Conservation (phyloP, 2,329 filamentous ascomycete species). For the Clarireedia monteithiana region DNA sequence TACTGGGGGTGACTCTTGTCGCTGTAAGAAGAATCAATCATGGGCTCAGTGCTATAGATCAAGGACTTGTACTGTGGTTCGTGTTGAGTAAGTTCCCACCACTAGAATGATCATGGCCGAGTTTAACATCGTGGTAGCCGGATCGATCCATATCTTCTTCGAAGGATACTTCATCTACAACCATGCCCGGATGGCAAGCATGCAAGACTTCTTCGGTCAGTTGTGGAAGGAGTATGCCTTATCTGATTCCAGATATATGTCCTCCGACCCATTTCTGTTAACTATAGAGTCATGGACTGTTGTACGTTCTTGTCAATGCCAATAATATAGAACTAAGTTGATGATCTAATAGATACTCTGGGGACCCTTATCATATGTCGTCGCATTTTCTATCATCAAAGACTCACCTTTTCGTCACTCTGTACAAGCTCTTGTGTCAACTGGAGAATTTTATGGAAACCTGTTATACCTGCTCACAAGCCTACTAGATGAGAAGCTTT, state of each 20-base stretch:
- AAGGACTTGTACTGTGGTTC: slow-evolving; percentile 25
- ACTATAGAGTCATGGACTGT: slow-evolving; percentile 48
- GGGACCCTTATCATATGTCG: slow-evolving; percentile 50
- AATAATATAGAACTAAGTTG: background rate
- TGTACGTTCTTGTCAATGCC: slow-evolving; percentile 12
- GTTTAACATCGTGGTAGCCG: slow-evolving; percentile 30
- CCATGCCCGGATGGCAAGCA: slow-evolving; percentile 34
- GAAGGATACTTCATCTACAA: slow-evolving; percentile 42
- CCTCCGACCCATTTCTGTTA: slow-evolving; percentile 43
- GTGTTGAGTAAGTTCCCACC: slow-evolving; percentile 33
- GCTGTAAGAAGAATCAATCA: slow-evolving; percentile 17
- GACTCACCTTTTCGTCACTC: slow-evolving; percentile 41
- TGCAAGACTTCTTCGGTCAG: slow-evolving; percentile 40
- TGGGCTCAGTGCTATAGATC: slow-evolving; percentile 16
- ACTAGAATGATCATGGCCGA: slow-evolving; percentile 25
- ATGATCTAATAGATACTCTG: slow-evolving; percentile 38
- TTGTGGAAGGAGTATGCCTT: slow-evolving; percentile 52
- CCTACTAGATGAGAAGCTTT: slow-evolving; percentile 38
- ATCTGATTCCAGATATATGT: slow-evolving; percentile 48
- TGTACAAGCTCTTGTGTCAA: slow-evolving; percentile 36
- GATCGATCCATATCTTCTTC: slow-evolving; percentile 28
- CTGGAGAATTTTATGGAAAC: slow-evolving; percentile 39
- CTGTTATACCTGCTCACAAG: slow-evolving; percentile 54
- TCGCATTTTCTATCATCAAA: slow-evolving; percentile 38
- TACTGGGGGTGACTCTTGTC: slow-evolving; percentile 16